A percentile compares a stretch with the other conserved stretches of the same genome.
phyloP scores from a whole-genome alignment of 106 monocot species.

The Alisma plantagoaquatica region DNA sequence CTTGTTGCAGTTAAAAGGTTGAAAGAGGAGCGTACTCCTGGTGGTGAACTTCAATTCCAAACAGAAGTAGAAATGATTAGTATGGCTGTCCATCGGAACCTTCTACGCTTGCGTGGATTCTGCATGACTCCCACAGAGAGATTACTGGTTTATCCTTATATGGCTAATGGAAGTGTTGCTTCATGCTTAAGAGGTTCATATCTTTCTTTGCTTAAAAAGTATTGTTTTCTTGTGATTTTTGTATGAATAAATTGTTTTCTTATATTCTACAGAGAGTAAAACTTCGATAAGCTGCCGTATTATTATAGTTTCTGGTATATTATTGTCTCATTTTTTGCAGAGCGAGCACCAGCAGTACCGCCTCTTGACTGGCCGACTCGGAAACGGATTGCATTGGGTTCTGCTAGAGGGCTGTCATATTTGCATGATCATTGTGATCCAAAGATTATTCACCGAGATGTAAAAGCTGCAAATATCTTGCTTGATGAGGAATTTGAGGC shows the following conservation, averaged over 20 bases:
- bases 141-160: constrained; percentile 66
- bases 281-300: no score
- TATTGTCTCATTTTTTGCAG: constrained; percentile 30
- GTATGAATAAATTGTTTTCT: no score
- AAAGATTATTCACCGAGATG: constrained; percentile 98
- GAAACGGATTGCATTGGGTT: constrained; percentile 70
- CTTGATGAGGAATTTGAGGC: constrained; percentile 97
- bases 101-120: constrained; percentile 61
- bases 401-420: constrained; percentile 85
- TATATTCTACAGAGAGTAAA: no score
- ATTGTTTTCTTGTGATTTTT: neutral
- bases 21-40: constrained; percentile 66
- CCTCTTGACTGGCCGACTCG: constrained; percentile 79
- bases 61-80: constrained; percentile 78
- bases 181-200: constrained; percentile 63
- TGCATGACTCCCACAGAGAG: constrained; percentile 78
- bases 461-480: constrained; percentile 95
- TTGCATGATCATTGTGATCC: constrained; percentile 98
- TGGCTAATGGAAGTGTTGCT: constrained; percentile 80
- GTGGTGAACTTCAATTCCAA: constrained; percentile 69
- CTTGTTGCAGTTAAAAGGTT: constrained; percentile 66
- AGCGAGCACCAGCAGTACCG: constrained; percentile 47
- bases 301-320: no score
- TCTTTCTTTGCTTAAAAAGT: neutral
- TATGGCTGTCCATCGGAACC: constrained; percentile 69